Evolutionary conservation across 495 filamentous ascomycete genomes (phyloP), one percentile per base, ranked within the genome.

Genomic region (Penicillium macrosclerotiorum): DNA sequence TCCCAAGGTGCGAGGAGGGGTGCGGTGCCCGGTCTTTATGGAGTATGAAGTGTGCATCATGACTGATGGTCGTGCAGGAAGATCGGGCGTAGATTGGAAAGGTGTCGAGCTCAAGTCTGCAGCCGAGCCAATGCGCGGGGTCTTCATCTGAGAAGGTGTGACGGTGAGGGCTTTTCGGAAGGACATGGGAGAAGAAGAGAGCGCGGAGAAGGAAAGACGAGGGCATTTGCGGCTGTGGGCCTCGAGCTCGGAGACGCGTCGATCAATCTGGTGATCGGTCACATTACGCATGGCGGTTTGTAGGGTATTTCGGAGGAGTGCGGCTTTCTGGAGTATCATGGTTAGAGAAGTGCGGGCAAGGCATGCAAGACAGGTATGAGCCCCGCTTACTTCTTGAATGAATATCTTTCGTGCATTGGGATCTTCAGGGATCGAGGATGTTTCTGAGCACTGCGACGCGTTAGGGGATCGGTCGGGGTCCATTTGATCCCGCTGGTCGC

Each of bases 241-340:
- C 52, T 74, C 71, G 32, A 72, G 56, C 19, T 68, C 64, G n/a
- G 69, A 71, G 20, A 74, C 40, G n/a, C 68, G 59, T 8, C 71
- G 71, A 45, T 74, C 71, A 37, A 74, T 65, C 45, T 71, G 65
- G 40, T 71, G 61, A 39, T 68, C 61, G 37, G 54, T 52, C 11
- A 69, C 64, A 35, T 67, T 65, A 41, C 64, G 69, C 71, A 73
- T 74, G 31, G 71, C 71, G 32, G 54, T 67, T 60, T 72, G 71
- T 26, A 74, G 56, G 46, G 65, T 62, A 45, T 47, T 69, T 23
- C 66, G 68, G 45, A 72, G 68, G n/a, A 72, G 62, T 27, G 33
- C 55, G 33, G 71, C 71, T 73, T 72, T 73, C 71, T 74, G 18
- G 37, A 17, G 25, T 16, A 20, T n/a, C 7, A 49, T 39, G 11